A percentile compares a stretch with the other conserved stretches of the same genome.
Conservation (phyloP, 2,329 filamentous ascomycete genomes). For the Dissoconium aciculare region DNA sequence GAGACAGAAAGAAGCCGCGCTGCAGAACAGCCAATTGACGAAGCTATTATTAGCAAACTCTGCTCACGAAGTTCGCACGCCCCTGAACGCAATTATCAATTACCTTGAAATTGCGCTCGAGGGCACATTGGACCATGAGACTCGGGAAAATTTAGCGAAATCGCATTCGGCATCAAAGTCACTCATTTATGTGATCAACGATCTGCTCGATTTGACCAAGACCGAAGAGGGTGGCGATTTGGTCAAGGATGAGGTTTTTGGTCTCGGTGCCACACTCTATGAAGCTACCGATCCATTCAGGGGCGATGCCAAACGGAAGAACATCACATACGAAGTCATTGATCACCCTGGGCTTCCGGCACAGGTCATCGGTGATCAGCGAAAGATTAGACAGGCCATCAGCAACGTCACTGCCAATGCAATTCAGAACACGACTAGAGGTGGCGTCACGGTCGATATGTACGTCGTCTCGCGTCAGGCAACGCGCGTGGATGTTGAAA, state of each 20-base stretch:
- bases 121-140: slow-evolving; percentile 63
- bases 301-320: slow-evolving; percentile 61
- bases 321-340: slow-evolving; percentile 52
- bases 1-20: slow-evolving; percentile 73
- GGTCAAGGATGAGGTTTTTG: slow-evolving; percentile 67
- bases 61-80: slow-evolving; percentile 80
- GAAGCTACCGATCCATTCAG: slow-evolving; percentile 64
- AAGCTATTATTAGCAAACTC: slow-evolving; percentile 69
- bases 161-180: slow-evolving; percentile 89
- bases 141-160: slow-evolving; percentile 65
- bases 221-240: slow-evolving; percentile 67
- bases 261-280: slow-evolving; percentile 53
- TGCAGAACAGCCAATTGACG: slow-evolving; percentile 71
- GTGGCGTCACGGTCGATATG: slow-evolving; percentile 55
- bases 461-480: slow-evolving; percentile 43
- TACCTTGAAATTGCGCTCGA: slow-evolving; percentile 85
- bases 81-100: slow-evolving; percentile 86
- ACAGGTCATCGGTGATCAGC: slow-evolving; percentile 61
- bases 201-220: slow-evolving; percentile 76
- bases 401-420: slow-evolving; percentile 76
- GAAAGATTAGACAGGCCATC: slow-evolving; percentile 66
- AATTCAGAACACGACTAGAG: slow-evolving; percentile 57
- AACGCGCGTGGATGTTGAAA: slow-evolving; percentile 51
- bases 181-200: slow-evolving; percentile 86
- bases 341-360: slow-evolving; percentile 54